Percentiles rank a stretch among this genome's conserved stretches.
Conservation (phyloP, 768 basidiomycete genomes). For the Erythrobasidium yunnanense region DNA sequence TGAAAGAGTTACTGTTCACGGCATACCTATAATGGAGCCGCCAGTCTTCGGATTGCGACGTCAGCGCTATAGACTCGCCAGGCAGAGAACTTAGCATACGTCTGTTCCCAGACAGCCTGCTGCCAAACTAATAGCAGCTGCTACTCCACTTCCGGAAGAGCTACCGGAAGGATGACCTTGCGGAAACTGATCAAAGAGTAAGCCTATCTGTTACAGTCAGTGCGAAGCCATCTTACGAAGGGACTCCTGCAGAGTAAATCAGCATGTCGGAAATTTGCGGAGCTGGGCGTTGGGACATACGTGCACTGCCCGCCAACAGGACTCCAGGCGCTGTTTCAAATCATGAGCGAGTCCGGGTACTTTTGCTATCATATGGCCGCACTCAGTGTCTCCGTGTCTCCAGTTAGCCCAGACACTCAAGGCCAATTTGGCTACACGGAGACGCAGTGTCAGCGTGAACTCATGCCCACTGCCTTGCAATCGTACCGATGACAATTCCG, state of each 20-base stretch:
- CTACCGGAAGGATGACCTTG: constrained; percentile 52
- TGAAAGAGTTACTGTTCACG: not conserved
- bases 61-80: not conserved
- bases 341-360: too few relatives aligned
- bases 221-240: too few relatives aligned
- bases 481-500: constrained; percentile 40
- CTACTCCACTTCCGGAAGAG: constrained; percentile 53
- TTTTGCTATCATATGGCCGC: too few relatives aligned
- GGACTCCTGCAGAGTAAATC: not conserved
- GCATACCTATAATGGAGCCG: constrained; percentile 46
- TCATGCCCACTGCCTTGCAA: constrained; percentile 31
- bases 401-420: constrained; percentile 52
- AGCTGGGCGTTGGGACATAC: constrained; percentile 49
- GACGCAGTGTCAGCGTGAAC: constrained; percentile 38
- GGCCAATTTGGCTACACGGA: constrained; percentile 49
- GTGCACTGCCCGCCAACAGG: constrained; percentile 51
- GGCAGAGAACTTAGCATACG: constrained; percentile 36
- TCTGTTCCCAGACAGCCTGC: constrained; percentile 48
- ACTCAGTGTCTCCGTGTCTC: constrained; percentile 40
- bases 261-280: too few relatives aligned
- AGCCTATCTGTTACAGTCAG: too few relatives aligned
- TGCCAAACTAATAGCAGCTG: constrained; percentile 50
- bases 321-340: constrained; percentile 49
- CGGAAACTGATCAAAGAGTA: constrained; percentile 36
- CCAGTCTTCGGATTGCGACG: constrained; percentile 33